Base-by-base conservation (phyloP, 306 rosid species). In the Calophaca sinica region DNA sequence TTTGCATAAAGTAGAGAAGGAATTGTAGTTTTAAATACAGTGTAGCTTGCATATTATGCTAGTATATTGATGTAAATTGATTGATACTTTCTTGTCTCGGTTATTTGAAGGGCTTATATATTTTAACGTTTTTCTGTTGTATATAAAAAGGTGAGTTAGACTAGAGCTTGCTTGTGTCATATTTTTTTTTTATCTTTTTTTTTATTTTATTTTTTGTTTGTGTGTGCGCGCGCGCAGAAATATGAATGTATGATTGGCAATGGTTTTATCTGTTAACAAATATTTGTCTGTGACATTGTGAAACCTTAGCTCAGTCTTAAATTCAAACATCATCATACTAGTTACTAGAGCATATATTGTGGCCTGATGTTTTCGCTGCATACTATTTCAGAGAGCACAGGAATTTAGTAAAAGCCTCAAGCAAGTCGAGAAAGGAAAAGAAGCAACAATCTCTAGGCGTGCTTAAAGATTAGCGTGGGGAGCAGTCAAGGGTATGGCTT, bases 331-430 rank as follows among this genome's bases (percentile, higher is more conserved):
- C 51, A 28, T 75, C 78, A 68, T 51, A 29, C 20, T 3, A 33
- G 36, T 33, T 33, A 33, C 36, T 33, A 9, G 11, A 66, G 60
- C 67, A 29, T 54, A 26, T 55, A 53, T 44, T 55, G 13, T 59
- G 35, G 14, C 68, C 64, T 72, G 46, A 51, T 69, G 63, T 52
- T 35, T 83, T 36, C 39, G 7, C 57, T 68, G 31, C 60, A 45
- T 39, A 39, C 73, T 58, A 69, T 72, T 76, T 13, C 96, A 94
- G 98, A 84, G 82, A 68, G 91, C 96, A 53, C 85, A 78, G 45
- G 97, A 89, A 80, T 84, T 94, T 33, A 79, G 84, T 6, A 87
- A 87, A 85, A 85, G 77, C 66, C 82, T 89, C 77, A 77, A 81
- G 79, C 86, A 72, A 79, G 86, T 80, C 20, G 88, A 84, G 50